Evolutionary conservation across 805 yeast species (phyloP), one percentile per base, ranked within the genome.

Genomic region (Candida succiphila): DNA sequence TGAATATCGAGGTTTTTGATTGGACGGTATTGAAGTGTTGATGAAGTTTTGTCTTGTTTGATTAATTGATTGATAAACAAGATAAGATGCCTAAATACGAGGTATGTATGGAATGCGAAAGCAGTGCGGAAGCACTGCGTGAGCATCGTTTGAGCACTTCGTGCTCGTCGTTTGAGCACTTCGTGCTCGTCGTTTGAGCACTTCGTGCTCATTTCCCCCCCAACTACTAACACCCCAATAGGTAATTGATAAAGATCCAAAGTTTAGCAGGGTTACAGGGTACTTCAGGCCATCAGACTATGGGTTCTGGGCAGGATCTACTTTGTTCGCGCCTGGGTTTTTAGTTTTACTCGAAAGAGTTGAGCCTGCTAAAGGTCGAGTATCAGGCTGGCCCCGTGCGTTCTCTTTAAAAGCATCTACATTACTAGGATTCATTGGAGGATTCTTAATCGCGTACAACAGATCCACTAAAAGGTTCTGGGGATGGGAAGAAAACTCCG

Each of bases 201-300:
- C n/a, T n/a, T 26, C 7, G 12, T 6, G 28, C 5, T n/a, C 13
- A 6, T 8, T 17, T 27, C 17, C 29, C 29, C 29, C 29, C 17
- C 29, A 9, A 17, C 18, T 17, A 10, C 17, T 14, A 6, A 14
- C 17, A 15, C 27, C 14, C n/a, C n/a, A n/a, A n/a, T n/a, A 69
- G 73, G 48, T 68, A 35, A 85, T 84, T 46, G 95, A 84, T 52
- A 65, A 71, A 33, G 95, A 84, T 54, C 95, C 95, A 21, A 75
- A 75, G 42, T 81, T 84, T 59, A 49, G 54, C 25, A 67, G 83
- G 38, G 94, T 85, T 21, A 76, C 84, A 12, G 60, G 74, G 29
- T 85, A 78, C 60, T 72, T 83, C 60, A 69, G 95, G 52, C 54
- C 70, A 16, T 63, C 78, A 12, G 95, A 84, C 60, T 72, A 71